A percentile compares a stretch with the other conserved stretches of the same genome.
Evolutionary conservation across 495 filamentous ascomycete genomes (phyloP).

Genomic region (Xylaria telfairii): DNA sequence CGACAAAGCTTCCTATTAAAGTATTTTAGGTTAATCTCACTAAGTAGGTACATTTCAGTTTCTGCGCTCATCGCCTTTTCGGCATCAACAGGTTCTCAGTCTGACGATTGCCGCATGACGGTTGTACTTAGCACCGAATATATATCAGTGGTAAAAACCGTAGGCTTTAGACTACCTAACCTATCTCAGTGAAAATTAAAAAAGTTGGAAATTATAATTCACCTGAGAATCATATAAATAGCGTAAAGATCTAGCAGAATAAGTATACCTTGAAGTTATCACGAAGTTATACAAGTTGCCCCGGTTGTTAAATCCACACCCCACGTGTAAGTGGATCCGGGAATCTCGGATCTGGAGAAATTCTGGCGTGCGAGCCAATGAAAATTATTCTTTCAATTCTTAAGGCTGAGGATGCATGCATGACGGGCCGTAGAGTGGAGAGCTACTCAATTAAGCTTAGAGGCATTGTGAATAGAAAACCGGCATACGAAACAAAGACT

Average conservation of each 20-base stretch:
- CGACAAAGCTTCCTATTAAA: neutral
- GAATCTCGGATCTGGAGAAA: neutral
- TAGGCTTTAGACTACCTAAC: neutral
- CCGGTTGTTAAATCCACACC: neutral
- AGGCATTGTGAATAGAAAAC: neutral
- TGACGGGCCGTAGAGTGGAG: neutral
- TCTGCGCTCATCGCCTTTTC: neutral
- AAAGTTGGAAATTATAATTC: neutral
- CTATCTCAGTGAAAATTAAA: neutral
- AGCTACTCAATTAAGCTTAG: conserved; percentile 2
- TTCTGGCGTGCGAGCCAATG: neutral
- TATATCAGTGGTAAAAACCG: neutral
- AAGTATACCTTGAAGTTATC: neutral
- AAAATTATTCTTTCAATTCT: neutral
- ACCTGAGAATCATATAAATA: neutral
- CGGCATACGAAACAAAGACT: neutral
- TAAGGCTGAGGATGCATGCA: conserved; percentile 14
- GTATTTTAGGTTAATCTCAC: neutral
- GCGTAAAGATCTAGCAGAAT: neutral
- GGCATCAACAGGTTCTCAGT: neutral
- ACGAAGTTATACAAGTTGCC: neutral
- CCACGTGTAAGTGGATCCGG: conserved; percentile 1
- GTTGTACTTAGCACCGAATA: neutral
- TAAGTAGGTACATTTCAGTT: neutral
- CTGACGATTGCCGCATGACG: neutral